Evolutionary conservation across 805 yeast species (phyloP).

Genomic region (Schwanniomyces polymorphus): DNA sequence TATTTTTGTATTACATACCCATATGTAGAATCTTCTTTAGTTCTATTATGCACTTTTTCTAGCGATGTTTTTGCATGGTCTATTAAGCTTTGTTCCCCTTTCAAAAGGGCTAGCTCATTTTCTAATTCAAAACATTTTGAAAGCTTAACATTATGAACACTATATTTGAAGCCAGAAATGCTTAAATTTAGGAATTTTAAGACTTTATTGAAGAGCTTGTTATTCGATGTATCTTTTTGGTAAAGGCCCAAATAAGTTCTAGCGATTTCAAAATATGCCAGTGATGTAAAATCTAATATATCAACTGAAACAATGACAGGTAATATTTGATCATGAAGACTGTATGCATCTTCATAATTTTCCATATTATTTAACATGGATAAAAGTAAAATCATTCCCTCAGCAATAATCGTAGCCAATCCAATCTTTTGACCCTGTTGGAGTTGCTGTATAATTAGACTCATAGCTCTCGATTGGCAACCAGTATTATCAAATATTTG

Average conservation of each 20-base stretch:
- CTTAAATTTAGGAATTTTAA: slow-evolving; percentile 41
- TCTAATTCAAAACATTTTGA: slow-evolving; percentile 41
- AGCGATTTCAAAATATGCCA: slow-evolving; percentile 32
- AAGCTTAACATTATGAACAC: slow-evolving; percentile 39
- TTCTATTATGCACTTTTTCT: slow-evolving; percentile 23
- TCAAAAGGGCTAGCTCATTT: slow-evolving; percentile 29
- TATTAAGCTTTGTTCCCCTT: slow-evolving; percentile 26
- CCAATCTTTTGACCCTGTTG: slow-evolving; percentile 49
- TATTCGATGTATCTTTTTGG: slow-evolving; percentile 3
- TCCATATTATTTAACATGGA: slow-evolving; percentile 44
- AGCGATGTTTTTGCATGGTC: slow-evolving; percentile 30
- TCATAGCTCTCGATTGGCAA: slow-evolving; percentile 49
- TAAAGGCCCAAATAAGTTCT: slow-evolving; percentile 15
- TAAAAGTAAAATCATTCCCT: slow-evolving; percentile 47
- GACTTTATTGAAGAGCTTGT: slow-evolving; percentile 24
- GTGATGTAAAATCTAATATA: slow-evolving; percentile 36
- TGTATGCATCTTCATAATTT: slow-evolving; percentile 43
- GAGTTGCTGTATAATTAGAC: slow-evolving; percentile 50
- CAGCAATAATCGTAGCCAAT: slow-evolving; percentile 42
- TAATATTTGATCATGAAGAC: slow-evolving; percentile 40
- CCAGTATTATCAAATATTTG: slow-evolving; percentile 42
- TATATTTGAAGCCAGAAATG: slow-evolving; percentile 44
- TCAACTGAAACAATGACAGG: slow-evolving; percentile 45
- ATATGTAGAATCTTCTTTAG: slow-evolving; percentile 27
- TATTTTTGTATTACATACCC: slow-evolving; percentile 12